Evolutionary conservation across 441 rosid genomes (phyloP).

Genomic region (Arabidopsis hybrid): DNA sequence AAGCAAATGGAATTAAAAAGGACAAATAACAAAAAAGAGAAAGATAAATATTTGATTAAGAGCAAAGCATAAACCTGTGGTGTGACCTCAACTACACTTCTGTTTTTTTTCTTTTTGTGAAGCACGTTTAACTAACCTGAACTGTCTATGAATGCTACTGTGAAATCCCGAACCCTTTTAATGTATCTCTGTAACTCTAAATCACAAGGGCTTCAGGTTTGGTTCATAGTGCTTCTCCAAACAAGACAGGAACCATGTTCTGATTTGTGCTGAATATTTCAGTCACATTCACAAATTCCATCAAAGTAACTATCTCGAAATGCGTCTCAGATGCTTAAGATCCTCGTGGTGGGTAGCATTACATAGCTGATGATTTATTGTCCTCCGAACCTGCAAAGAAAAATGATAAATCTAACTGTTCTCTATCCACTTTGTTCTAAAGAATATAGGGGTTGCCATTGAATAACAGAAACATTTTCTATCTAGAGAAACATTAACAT

Average conservation of each 20-base stretch:
- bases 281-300: conserved; percentile 14
- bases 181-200: conserved; percentile 15
- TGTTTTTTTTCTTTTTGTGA: conserved; percentile 14
- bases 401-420: neutral
- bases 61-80: conserved; percentile 35
- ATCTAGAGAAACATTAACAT: neutral
- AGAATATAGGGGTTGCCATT: neutral
- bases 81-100: conserved; percentile 29
- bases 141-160: conserved; percentile 8
- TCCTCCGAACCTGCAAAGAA: conserved; percentile 19
- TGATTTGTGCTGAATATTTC: conserved; percentile 20
- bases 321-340: conserved; percentile 14
- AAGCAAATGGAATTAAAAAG: conserved; percentile 4
- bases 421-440: neutral
- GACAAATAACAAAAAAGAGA: neutral
- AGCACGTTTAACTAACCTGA: conserved; percentile 22
- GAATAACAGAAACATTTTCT: neutral
- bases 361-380: conserved; percentile 30
- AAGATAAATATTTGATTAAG: conserved; percentile 28
- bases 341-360: conserved; percentile 8
- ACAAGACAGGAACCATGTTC: conserved; percentile 10
- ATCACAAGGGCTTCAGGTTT: conserved; percentile 2
- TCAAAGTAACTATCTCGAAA: neutral
- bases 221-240: conserved; percentile 14
- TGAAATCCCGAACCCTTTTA: neutral